Conservation (phyloP, 192 early-diverging fungal genomes). For the Allomyces macrogynus region DNA sequence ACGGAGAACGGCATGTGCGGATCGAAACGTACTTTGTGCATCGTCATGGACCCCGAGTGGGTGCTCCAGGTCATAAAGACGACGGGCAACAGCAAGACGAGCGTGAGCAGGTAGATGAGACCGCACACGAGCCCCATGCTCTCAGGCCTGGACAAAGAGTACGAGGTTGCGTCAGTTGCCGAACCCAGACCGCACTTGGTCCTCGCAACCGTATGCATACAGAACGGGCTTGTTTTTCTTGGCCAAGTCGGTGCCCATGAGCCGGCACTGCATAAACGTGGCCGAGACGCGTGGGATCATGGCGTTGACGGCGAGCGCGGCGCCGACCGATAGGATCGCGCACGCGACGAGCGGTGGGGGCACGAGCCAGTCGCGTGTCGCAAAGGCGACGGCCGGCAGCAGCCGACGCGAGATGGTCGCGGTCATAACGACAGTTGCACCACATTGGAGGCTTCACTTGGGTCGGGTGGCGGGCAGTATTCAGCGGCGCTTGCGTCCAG, state of each 20-base stretch:
- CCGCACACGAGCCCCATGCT: conserved; percentile 81
- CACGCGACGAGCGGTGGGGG: background rate
- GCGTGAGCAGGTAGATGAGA: conserved; percentile 61
- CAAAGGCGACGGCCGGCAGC: no score
- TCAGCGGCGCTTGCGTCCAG: no score
- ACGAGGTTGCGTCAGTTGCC: background rate
- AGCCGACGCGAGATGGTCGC: no score
- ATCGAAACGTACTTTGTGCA: conserved; percentile 11
- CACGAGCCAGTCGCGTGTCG: no score
- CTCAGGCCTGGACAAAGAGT: conserved; percentile 42
- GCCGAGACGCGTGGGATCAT: background rate
- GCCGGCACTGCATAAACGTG: background rate
- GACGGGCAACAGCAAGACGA: conserved; percentile 86
- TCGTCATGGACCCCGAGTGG: conserved; percentile 11
- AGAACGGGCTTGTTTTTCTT: background rate
- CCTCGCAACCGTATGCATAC: background rate
- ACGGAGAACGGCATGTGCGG: conserved; percentile 38
- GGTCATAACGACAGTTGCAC: no score
- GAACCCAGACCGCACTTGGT: background rate
- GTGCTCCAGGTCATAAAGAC: conserved; percentile 75
- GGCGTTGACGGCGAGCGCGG: background rate
- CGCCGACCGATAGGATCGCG: background rate
- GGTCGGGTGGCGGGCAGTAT: no score
- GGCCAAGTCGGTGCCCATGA: background rate
- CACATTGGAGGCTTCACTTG: no score